A percentile compares a stretch with the other conserved stretches of the same genome.
These are phyloP conservation scores for Helichrysum umbraculigerum DNA, from an alignment of 129 eudicot species.

Conservation along the genomic window DNA sequence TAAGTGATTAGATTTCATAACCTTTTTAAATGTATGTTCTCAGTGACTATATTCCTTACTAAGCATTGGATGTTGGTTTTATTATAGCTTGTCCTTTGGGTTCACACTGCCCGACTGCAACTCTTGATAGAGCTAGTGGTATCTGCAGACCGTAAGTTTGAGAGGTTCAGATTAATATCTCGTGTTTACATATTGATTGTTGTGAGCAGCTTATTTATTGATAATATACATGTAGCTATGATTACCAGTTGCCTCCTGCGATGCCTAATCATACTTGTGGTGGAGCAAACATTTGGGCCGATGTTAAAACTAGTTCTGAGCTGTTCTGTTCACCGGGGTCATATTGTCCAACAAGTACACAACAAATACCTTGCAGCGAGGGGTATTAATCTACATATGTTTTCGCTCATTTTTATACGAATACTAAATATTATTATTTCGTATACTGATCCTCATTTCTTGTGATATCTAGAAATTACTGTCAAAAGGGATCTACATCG, in stretches of 20 bases:
- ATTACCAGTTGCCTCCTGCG: conserved; percentile 77
- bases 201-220: conserved; percentile 20
- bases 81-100: conserved; percentile 93
- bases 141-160: conserved; percentile 84
- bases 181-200: neutral
- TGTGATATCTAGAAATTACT: conserved; percentile 69
- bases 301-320: conserved; percentile 58
- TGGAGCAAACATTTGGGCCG: conserved; percentile 92
- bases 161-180: neutral
- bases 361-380: conserved; percentile 49
- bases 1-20: conserved; percentile 37
- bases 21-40: neutral
- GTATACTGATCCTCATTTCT: conserved; percentile 16
- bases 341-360: conserved; percentile 77
- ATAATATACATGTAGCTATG: conserved; percentile 52
- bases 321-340: conserved; percentile 86
- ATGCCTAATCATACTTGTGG: conserved; percentile 86
- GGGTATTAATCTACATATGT: conserved; percentile 52
- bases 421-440: conserved; percentile 9
- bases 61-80: conserved; percentile 12
- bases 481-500: conserved; percentile 77
- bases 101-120: conserved; percentile 84
- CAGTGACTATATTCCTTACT: conserved; percentile 6
- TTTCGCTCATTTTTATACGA: conserved; percentile 7
- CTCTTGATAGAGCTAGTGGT: conserved; percentile 57